Evolutionary conservation across 148 eudicot genomes (phyloP).

Genomic region (Vaccinium corymbosum): DNA sequence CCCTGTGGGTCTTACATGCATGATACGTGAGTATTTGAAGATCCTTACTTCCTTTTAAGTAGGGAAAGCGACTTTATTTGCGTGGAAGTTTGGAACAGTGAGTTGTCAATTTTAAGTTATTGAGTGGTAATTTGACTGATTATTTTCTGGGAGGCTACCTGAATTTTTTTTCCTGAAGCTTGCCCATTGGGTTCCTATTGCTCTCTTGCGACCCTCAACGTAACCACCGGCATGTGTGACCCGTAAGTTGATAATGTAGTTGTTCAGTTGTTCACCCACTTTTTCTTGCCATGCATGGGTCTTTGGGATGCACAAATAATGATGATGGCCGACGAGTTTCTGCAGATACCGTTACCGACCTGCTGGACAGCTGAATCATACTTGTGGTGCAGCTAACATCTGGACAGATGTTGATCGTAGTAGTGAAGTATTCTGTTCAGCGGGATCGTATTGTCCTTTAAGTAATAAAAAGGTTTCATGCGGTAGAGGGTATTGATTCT

Average conservation of each 20-base stretch:
- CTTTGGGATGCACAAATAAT: slow-evolving; percentile 7
- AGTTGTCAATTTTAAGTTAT: background rate
- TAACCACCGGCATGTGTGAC: slow-evolving; percentile 59
- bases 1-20: slow-evolving; percentile 76
- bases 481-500: slow-evolving; percentile 58
- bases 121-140: slow-evolving; percentile 15
- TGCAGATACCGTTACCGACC: slow-evolving; percentile 79
- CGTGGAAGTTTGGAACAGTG: background rate
- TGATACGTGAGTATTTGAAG: slow-evolving; percentile 53
- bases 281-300: background rate
- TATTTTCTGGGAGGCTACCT: slow-evolving; percentile 1
- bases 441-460: slow-evolving; percentile 84
- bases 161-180: slow-evolving; percentile 38
- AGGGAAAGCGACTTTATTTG: background rate
- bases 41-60: background rate
- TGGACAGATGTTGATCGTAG: slow-evolving; percentile 70
- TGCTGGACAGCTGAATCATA: slow-evolving; percentile 50
- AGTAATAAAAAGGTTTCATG: slow-evolving; percentile 47
- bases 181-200: slow-evolving; percentile 95
- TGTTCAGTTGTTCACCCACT: background rate
- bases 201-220: slow-evolving; percentile 54
- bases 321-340: slow-evolving; percentile 4
- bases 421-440: slow-evolving; percentile 67
- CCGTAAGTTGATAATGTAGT: slow-evolving; percentile 58
- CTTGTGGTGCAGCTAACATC: slow-evolving; percentile 91